Conservation (phyloP, 2,329 filamentous ascomycete genomes). For the Sporothrix euskadiensis region DNA sequence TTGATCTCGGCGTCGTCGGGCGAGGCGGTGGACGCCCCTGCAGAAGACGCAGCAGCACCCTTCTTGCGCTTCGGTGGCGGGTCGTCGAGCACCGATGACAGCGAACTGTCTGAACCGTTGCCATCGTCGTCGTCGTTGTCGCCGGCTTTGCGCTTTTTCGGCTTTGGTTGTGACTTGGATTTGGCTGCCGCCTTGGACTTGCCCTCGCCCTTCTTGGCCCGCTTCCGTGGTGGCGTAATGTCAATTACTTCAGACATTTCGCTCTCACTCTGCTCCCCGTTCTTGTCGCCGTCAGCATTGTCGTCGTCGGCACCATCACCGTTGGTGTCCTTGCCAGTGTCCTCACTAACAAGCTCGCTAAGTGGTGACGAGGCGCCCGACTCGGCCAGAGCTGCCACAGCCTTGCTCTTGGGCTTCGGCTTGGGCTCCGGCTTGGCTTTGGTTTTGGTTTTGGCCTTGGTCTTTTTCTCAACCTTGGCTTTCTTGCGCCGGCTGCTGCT, state of each 20-base stretch:
- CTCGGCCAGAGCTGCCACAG: constrained; percentile 22
- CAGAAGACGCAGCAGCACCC: constrained; percentile 40
- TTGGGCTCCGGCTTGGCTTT: constrained; percentile 19
- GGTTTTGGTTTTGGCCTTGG: constrained; percentile 18
- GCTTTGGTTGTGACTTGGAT: neutral
- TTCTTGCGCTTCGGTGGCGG: constrained; percentile 45
- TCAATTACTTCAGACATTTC: constrained; percentile 28
- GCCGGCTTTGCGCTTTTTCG: neutral
- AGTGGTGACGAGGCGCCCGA: constrained; percentile 25
- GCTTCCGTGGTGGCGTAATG: constrained; percentile 34
- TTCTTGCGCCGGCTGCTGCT: constrained; percentile 23
- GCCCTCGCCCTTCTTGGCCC: constrained; percentile 31
- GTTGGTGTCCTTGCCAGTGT: neutral
- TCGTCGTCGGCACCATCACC: neutral
- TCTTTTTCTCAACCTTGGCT: neutral
- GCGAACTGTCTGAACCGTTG: constrained; percentile 52
- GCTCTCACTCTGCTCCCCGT: constrained; percentile 26
- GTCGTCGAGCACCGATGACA: constrained; percentile 79
- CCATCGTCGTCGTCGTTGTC: constrained; percentile 5
- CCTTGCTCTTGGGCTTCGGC: constrained; percentile 10
- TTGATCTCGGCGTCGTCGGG: constrained; percentile 81
- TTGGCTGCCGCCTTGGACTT: constrained; percentile 7
- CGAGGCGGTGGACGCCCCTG: constrained; percentile 37
- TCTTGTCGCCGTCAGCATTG: constrained; percentile 3
- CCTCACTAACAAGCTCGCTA: constrained; percentile 22